These are phyloP conservation scores for Lasiodiplodia citricola DNA, from an alignment of 2,329 filamentous ascomycete species.

Conservation along the genomic window DNA sequence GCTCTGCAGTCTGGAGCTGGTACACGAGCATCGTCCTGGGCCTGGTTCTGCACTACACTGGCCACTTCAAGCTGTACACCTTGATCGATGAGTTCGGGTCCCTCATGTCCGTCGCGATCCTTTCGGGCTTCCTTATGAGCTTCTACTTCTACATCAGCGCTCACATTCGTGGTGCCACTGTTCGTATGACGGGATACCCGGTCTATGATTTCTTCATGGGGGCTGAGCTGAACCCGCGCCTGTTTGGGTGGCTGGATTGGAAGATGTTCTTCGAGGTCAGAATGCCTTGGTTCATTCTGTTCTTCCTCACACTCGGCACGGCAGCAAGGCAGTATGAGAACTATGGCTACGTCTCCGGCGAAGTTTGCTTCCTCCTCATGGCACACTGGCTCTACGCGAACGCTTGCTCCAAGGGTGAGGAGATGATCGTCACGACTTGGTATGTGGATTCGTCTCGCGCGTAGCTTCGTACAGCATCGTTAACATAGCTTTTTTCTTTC, in stretches of 20 bases:
- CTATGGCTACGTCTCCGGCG: constrained; percentile 85
- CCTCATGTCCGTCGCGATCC: constrained; percentile 88
- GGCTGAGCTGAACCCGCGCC: constrained; percentile 81
- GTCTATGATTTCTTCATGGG: constrained; percentile 94
- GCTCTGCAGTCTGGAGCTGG: constrained; percentile 85
- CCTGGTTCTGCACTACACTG: constrained; percentile 76
- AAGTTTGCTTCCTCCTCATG: constrained; percentile 83
- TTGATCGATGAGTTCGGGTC: constrained; percentile 95
- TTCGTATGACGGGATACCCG: constrained; percentile 86
- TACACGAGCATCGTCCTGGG: constrained; percentile 81
- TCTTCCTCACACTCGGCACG: constrained; percentile 76
- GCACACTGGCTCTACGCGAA: constrained; percentile 93
- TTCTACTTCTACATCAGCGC: constrained; percentile 88
- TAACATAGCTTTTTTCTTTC: constrained; percentile 20
- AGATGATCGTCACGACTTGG: constrained; percentile 88
- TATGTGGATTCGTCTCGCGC: constrained; percentile 39
- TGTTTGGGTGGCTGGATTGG: constrained; percentile 85
- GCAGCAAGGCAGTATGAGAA: constrained; percentile 82
- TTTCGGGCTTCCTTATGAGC: constrained; percentile 84
- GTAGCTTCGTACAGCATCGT: not conserved
- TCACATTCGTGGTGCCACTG: constrained; percentile 76
- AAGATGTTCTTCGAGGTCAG: constrained; percentile 97
- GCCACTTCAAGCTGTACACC: constrained; percentile 86
- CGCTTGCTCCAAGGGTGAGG: constrained; percentile 89
- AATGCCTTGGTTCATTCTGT: constrained; percentile 89